A percentile compares a stretch with the other conserved stretches of the same genome.
Conservation (phyloP, 1,284 basidiomycete species). For the Anthracocystis panici-leucophaei region DNA sequence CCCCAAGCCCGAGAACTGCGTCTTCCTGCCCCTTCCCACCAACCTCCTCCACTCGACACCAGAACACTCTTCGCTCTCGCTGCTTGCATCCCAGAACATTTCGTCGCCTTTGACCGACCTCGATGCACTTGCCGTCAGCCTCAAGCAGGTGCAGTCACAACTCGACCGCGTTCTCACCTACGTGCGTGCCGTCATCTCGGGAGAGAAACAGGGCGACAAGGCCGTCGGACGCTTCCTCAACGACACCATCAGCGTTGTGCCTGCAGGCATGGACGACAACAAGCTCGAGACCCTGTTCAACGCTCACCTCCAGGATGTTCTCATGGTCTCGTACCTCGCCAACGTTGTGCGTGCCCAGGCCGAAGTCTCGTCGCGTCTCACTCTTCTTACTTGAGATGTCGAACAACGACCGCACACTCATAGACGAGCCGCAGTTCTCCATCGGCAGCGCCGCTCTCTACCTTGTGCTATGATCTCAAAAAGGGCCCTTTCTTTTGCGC, state of each 20-base stretch:
- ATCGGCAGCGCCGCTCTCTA: not conserved
- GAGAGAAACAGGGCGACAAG: slow-evolving; percentile 83
- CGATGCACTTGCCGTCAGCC: slow-evolving; percentile 76
- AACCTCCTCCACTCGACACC: slow-evolving; percentile 69
- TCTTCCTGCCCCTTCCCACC: slow-evolving; percentile 64
- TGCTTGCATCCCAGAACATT: slow-evolving; percentile 79
- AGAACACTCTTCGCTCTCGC: slow-evolving; percentile 69
- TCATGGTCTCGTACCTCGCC: slow-evolving; percentile 94
- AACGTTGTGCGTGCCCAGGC: slow-evolving; percentile 94
- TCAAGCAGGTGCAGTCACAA: slow-evolving; percentile 80
- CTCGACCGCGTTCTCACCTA: slow-evolving; percentile 87
- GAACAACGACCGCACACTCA: not conserved
- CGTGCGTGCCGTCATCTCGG: slow-evolving; percentile 83
- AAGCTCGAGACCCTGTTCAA: slow-evolving; percentile 67
- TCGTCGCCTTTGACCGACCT: slow-evolving; percentile 64
- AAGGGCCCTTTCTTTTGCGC: slow-evolving; percentile 3
- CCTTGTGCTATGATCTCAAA: slow-evolving; percentile 2
- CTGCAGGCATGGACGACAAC: slow-evolving; percentile 57
- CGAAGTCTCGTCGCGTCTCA: slow-evolving; percentile 89
- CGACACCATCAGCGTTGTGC: slow-evolving; percentile 75
- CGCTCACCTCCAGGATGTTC: slow-evolving; percentile 78
- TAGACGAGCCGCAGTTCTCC: not conserved
- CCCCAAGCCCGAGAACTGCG: slow-evolving; percentile 66
- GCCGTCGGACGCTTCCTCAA: slow-evolving; percentile 91
- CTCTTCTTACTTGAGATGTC: slow-evolving; percentile 75